Evolutionary conservation across 2,329 filamentous ascomycete species (phyloP).

Genomic region (Coleophoma crateriformis): DNA sequence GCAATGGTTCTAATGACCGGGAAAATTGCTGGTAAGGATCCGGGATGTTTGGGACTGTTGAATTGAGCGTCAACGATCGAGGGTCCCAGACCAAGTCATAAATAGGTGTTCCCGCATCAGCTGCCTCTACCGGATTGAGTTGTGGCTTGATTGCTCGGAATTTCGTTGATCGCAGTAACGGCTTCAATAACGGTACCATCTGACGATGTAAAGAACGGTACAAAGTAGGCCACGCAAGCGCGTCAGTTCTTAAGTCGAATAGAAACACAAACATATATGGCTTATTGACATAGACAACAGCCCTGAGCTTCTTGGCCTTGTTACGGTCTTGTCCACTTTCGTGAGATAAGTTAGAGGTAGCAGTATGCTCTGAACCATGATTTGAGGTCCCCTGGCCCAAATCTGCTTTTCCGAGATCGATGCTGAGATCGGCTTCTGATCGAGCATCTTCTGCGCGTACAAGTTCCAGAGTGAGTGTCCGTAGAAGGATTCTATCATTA

Average conservation of each 20-base stretch:
- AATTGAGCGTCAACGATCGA: conserved; percentile 47
- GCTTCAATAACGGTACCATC: conserved; percentile 51
- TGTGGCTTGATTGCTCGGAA: conserved; percentile 49
- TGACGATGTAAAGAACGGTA: conserved; percentile 58
- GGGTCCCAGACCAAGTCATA: conserved; percentile 62
- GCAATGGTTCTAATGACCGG: conserved; percentile 16
- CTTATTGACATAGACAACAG: conserved; percentile 66
- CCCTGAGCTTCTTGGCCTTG: conserved; percentile 53
- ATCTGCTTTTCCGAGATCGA: conserved; percentile 32
- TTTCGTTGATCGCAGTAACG: conserved; percentile 48
- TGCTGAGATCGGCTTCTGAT: conserved; percentile 38
- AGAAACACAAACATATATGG: conserved; percentile 77
- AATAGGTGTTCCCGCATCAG: conserved; percentile 33
- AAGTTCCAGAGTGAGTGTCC: conserved; percentile 64
- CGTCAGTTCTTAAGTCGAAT: conserved; percentile 57
- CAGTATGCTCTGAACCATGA: conserved; percentile 16
- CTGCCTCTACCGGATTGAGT: conserved; percentile 7
- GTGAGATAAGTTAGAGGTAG: conserved; percentile 22
- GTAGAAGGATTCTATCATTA: conserved; percentile 53
- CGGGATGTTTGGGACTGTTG: conserved; percentile 63
- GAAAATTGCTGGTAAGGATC: conserved; percentile 32
- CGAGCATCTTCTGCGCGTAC: conserved; percentile 34
- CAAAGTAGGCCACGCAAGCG: conserved; percentile 47
- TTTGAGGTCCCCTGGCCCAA: conserved; percentile 6
- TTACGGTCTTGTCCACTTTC: conserved; percentile 43